A percentile compares a stretch with the other conserved stretches of the same genome.
phyloP scores from a whole-genome alignment of 306 rosid species.

The Ziziphus jujuba region DNA sequence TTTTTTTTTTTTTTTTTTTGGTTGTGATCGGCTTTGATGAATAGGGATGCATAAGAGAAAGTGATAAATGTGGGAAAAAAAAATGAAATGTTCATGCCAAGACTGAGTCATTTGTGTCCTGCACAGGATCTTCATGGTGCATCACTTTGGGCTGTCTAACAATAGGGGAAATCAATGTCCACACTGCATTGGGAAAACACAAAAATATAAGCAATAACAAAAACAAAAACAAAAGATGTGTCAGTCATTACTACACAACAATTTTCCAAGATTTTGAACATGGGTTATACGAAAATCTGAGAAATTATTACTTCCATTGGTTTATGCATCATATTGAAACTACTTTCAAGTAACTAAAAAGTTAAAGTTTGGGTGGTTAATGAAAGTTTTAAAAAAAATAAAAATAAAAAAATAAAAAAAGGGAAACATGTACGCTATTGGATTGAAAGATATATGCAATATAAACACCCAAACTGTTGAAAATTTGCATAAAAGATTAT shows the following conservation, averaged over 20 bases:
- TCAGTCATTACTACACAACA: background rate
- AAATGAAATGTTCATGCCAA: constrained; percentile 33
- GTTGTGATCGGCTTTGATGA: background rate
- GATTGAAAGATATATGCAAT: background rate
- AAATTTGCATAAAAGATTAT: background rate
- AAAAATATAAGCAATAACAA: background rate
- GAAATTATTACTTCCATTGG: too few species aligned
- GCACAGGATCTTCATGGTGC: constrained; percentile 40
- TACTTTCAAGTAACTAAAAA: too few species aligned
- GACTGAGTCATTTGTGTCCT: constrained; percentile 35
- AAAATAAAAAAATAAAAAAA: too few species aligned
- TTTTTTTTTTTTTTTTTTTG: background rate
- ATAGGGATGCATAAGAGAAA: constrained; percentile 3
- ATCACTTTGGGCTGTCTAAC: constrained; percentile 47
- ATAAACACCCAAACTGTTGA: background rate
- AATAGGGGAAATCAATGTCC: constrained; percentile 80
- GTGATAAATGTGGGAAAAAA: background rate
- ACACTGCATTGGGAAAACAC: constrained; percentile 43
- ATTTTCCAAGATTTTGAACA: too few species aligned
- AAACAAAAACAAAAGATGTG: too few species aligned
- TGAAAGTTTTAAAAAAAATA: too few species aligned
- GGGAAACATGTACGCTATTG: too few species aligned
- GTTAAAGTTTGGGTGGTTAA: too few species aligned
- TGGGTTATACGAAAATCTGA: too few species aligned
- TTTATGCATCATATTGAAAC: too few species aligned